A percentile compares a stretch with the other conserved stretches of the same genome.
These are phyloP conservation scores for Coemansia sp. DNA, from an alignment of 192 early-diverging fungal species.

Conservation along the genomic window DNA sequence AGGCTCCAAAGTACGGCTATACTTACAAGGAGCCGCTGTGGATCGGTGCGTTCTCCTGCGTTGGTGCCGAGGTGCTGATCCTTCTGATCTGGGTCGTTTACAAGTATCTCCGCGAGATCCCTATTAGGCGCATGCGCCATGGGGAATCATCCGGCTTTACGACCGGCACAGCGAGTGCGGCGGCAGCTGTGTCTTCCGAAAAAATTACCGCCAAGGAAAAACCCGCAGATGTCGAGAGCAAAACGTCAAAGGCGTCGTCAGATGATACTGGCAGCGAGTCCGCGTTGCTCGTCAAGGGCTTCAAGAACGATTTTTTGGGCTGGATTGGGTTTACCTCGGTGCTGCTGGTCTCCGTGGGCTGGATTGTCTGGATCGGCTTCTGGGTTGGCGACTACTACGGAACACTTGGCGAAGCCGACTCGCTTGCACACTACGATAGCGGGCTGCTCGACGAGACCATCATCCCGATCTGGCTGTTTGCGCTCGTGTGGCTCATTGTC, in stretches of 20 bases:
- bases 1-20: constrained; percentile 31
- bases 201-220: constrained; percentile 16
- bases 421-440: constrained; percentile 57
- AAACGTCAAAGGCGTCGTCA: constrained; percentile 5
- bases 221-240: not conserved
- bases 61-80: constrained; percentile 33
- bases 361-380: constrained; percentile 62
- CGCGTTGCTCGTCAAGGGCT: constrained; percentile 48
- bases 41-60: constrained; percentile 43
- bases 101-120: constrained; percentile 31
- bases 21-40: constrained; percentile 38
- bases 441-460: constrained; percentile 60
- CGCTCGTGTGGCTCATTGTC: constrained; percentile 64
- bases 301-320: constrained; percentile 55
- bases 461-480: constrained; percentile 71
- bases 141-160: constrained; percentile 24
- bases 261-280: not conserved
- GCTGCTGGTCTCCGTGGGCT: constrained; percentile 56
- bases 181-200: constrained; percentile 5
- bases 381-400: constrained; percentile 78
- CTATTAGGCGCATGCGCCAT: constrained; percentile 16
- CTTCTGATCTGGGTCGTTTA: constrained; percentile 46
- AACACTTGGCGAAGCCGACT: constrained; percentile 53
- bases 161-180: constrained; percentile 8
- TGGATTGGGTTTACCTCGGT: constrained; percentile 49